Base-by-base conservation (phyloP, 83 land plant species). In the Isoetes engelmannii region DNA sequence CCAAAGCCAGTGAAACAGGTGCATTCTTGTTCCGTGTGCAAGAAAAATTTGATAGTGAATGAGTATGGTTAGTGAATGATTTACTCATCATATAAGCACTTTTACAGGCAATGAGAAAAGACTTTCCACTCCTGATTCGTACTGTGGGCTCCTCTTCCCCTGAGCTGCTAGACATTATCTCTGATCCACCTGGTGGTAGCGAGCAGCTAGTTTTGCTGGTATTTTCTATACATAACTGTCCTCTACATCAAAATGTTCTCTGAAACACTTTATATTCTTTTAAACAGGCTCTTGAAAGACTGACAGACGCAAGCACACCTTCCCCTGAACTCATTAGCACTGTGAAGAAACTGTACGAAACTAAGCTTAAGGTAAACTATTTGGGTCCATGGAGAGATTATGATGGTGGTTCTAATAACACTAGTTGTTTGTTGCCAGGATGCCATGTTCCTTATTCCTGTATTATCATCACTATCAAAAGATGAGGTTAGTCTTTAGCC, bases 1-100 rank as follows among this genome's bases (percentile, higher is more conserved):
- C 82, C 89, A 5, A 95, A 87, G 55, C 66, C 84, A 65, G 94
- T 87, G 51, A 95, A 89, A 83, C 97, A 95, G 98, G 98, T 93
- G 4, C 47, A 62, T 77, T 15, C 54, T 7, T 17, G 46, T 19
- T 44, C 12, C 7, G 2, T 8, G 70, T 15, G 0, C 37, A 28
- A 28, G 37, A 28, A 28, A 28, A 28, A 28, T 2, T 28, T 28
- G 37, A 0, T 51, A 12, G 54, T 51, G 15, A 15, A 51, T 51
- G 54, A 12, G 54, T 51, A 51, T n/a, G n/a, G n/a, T 51, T n/a
- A 12, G 12, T 1, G 54, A 12, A 51, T 51, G 54, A 21, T 51
- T 46, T n/a, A 72, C 5, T 77, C 21, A 45, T 18, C 45, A n/a
- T 10, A 54, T 57, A 4, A 46, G 9, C 43, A 17, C 7, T 67